These are phyloP conservation scores for Cupressus sempervirens DNA, from an alignment of 75 land plant genomes.

Conservation along the genomic window DNA sequence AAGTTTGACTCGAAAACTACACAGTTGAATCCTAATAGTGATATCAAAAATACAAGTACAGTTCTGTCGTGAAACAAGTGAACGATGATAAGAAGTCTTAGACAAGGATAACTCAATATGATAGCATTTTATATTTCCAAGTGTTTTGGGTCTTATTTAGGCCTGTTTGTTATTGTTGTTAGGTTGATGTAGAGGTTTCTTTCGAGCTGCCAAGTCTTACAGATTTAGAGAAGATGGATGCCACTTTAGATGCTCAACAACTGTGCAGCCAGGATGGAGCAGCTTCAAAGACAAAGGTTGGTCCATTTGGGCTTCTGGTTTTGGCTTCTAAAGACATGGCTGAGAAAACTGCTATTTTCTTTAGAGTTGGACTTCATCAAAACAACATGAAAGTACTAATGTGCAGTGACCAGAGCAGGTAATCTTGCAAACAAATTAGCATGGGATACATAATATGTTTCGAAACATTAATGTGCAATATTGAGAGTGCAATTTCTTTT, in stretches of 20 bases:
- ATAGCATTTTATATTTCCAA: too few relatives aligned
- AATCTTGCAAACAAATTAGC: neutral
- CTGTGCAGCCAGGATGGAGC: slow-evolving; percentile 23
- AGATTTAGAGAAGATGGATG: neutral
- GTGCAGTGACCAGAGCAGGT: slow-evolving; percentile 43
- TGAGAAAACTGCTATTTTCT: slow-evolving; percentile 36
- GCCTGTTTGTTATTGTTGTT: neutral
- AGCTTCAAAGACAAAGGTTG: slow-evolving; percentile 3
- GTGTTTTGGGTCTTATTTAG: too few relatives aligned
- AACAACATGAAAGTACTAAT: slow-evolving; percentile 16
- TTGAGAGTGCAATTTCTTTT: neutral
- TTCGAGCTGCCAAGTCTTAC: neutral
- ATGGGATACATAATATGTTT: neutral
- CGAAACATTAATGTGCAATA: neutral
- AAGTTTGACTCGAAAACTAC: too few relatives aligned
- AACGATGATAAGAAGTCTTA: too few relatives aligned
- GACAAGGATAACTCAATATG: too few relatives aligned
- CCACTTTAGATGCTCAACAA: neutral
- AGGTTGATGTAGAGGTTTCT: neutral
- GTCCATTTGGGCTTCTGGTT: slow-evolving; percentile 40
- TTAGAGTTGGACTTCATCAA: slow-evolving; percentile 2
- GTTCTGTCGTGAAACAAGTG: too few relatives aligned
- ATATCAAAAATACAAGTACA: too few relatives aligned
- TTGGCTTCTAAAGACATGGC: slow-evolving; percentile 27
- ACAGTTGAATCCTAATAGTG: too few relatives aligned